phyloP scores from a whole-genome alignment of 768 basidiomycete genomes.

The Lentinula guzmanii region DNA sequence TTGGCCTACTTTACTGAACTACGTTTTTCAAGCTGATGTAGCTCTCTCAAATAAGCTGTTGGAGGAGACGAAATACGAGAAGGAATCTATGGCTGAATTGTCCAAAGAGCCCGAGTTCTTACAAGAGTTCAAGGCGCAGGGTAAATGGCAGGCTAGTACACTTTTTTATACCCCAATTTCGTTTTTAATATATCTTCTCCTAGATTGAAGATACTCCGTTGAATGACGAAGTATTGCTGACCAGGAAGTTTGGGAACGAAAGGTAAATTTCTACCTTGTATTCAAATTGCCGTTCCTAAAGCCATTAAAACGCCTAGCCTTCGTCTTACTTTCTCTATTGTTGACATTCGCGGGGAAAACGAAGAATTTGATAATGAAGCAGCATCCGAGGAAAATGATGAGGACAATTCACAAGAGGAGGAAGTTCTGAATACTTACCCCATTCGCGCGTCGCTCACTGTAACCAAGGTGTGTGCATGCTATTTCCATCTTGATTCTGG shows the following conservation, averaged over 20 bases:
- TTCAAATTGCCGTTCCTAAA: neutral
- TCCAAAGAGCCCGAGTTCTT: slow-evolving; percentile 65
- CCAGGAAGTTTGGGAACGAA: slow-evolving; percentile 89
- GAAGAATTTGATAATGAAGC: slow-evolving; percentile 25
- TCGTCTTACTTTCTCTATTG: slow-evolving; percentile 88
- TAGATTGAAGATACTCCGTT: slow-evolving; percentile 68
- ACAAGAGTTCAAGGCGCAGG: slow-evolving; percentile 62
- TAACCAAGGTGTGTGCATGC: slow-evolving; percentile 64
- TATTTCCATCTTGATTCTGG: neutral
- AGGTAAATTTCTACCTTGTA: slow-evolving; percentile 42
- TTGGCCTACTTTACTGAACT: slow-evolving; percentile 2
- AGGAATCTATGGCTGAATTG: slow-evolving; percentile 40
- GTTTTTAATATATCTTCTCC: neutral
- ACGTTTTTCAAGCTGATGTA: slow-evolving; percentile 54
- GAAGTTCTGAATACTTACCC: slow-evolving; percentile 49
- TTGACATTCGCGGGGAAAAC: slow-evolving; percentile 61
- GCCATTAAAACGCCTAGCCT: slow-evolving; percentile 42
- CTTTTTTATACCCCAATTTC: neutral
- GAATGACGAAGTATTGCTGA: slow-evolving; percentile 76
- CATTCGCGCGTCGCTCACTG: slow-evolving; percentile 72
- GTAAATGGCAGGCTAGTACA: slow-evolving; percentile 74
- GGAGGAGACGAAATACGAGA: slow-evolving; percentile 85
- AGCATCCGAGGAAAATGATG: slow-evolving; percentile 29
- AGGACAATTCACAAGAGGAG: slow-evolving; percentile 29
- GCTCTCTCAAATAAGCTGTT: slow-evolving; percentile 66